These are phyloP conservation scores for Tricholoma bakamatsutake DNA, from an alignment of 768 basidiomycete species.

Conservation along the genomic window DNA sequence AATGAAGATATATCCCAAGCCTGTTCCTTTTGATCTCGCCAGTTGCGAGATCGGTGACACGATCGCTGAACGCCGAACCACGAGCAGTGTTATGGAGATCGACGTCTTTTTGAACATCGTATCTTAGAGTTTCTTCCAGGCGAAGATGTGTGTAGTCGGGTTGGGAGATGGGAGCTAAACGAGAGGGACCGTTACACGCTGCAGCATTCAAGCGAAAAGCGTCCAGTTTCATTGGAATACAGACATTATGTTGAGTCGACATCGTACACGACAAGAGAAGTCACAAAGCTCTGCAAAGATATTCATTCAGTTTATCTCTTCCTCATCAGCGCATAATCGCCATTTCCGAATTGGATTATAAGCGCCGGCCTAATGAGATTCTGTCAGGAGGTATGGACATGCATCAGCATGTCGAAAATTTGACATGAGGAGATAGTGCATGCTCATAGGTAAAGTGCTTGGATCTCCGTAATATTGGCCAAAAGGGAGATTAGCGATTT, in stretches of 20 bases:
- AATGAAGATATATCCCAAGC: constrained; percentile 1
- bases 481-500: no score
- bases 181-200: neutral
- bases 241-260: neutral
- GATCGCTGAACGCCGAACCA: neutral
- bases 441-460: no score
- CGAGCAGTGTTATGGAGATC: neutral
- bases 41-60: neutral
- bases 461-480: no score
- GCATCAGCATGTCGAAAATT: no score
- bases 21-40: neutral
- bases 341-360: no score
- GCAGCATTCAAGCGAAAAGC: neutral
- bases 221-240: constrained; percentile 1
- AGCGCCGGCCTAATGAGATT: no score
- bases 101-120: neutral
- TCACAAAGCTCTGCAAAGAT: no score
- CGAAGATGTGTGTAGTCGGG: neutral
- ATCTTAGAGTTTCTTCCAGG: neutral
- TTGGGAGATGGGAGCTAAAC: neutral
- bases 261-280: no score
- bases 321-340: no score
- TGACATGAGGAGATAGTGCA: no score
- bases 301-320: no score
- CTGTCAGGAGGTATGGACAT: no score